A percentile compares a stretch with the other conserved stretches of the same genome.
phyloP scores from a whole-genome alignment of 306 rosid genomes.

The Hippophae rhamnoides region DNA sequence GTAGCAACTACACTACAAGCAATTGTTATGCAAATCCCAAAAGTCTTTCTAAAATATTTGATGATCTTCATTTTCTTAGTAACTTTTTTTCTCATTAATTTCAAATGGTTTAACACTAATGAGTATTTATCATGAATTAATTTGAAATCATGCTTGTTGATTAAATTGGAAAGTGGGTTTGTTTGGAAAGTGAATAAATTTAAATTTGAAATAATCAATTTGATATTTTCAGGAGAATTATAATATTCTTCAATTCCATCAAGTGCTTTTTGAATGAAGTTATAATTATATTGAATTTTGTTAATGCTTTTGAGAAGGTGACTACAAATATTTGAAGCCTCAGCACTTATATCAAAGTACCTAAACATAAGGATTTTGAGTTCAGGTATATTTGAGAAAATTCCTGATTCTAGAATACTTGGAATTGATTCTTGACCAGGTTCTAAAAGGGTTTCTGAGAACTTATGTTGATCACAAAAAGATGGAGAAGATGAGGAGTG shows the following conservation, averaged over 20 bases:
- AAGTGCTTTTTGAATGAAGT: slow-evolving; percentile 27
- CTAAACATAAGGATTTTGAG: slow-evolving; percentile 35
- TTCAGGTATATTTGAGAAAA: slow-evolving; percentile 21
- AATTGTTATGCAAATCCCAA: slow-evolving; percentile 21
- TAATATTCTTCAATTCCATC: slow-evolving; percentile 18
- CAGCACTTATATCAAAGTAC: slow-evolving; percentile 49
- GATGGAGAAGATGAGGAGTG: slow-evolving; percentile 27
- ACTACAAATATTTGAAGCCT: slow-evolving; percentile 44
- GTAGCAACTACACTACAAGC: slow-evolving; percentile 30
- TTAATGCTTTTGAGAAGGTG: slow-evolving; percentile 39
- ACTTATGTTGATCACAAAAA: slow-evolving; percentile 5
- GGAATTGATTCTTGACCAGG: slow-evolving; percentile 39
- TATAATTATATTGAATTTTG: slow-evolving; percentile 23
- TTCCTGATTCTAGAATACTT: slow-evolving; percentile 31
- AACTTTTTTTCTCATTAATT: slow-evolving; percentile 36
- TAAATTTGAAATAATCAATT: slow-evolving; percentile 21
- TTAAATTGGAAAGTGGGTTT: slow-evolving; percentile 27
- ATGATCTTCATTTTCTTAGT: slow-evolving; percentile 28
- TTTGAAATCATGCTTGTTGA: slow-evolving; percentile 26
- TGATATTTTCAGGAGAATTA: slow-evolving; percentile 8
- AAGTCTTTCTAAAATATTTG: slow-evolving; percentile 23
- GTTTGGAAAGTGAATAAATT: slow-evolving; percentile 21
- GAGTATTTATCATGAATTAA: slow-evolving; percentile 28
- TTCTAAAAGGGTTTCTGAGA: slow-evolving; percentile 38
- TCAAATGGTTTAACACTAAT: slow-evolving; percentile 20